Conservation (phyloP, 306 rosid species). For the Medicago arabica region DNA sequence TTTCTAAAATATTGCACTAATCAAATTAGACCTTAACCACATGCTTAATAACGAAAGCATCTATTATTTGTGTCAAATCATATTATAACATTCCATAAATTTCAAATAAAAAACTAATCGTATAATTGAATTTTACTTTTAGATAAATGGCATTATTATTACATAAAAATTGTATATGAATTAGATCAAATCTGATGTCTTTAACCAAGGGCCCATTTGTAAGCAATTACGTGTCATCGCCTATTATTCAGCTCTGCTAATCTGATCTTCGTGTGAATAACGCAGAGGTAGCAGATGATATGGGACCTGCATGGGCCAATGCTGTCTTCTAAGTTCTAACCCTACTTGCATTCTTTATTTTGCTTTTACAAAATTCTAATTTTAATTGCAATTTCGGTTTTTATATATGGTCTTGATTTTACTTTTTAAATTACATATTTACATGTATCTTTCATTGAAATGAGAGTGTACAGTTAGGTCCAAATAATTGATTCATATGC, state of each 20-base stretch:
- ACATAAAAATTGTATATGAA: neutral
- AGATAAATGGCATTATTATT: neutral
- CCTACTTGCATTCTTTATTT: conserved; percentile 2
- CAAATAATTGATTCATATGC: conserved; percentile 52
- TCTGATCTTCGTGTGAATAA: conserved; percentile 40
- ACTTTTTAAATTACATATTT: too few species aligned
- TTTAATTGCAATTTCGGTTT: conserved; percentile 17
- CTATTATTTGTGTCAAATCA: neutral
- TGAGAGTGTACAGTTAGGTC: conserved; percentile 42
- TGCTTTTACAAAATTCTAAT: neutral
- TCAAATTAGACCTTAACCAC: neutral
- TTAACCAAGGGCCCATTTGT: conserved; percentile 17
- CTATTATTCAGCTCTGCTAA: conserved; percentile 43
- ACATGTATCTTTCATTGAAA: conserved; percentile 27
- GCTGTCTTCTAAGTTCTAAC: conserved; percentile 27
- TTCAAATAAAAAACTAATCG: neutral
- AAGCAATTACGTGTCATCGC: conserved; percentile 9
- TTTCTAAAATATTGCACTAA: too few species aligned
- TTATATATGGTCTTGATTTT: too few species aligned
- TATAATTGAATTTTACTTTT: neutral
- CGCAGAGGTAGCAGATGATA: conserved; percentile 41
- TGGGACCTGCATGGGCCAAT: conserved; percentile 50
- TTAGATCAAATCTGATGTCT: conserved; percentile 8
- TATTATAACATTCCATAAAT: neutral
- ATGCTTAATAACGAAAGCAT: neutral